These are phyloP conservation scores for Colletotrichum ledebouriae DNA, from an alignment of 2,329 filamentous ascomycete species.

Conservation along the genomic window DNA sequence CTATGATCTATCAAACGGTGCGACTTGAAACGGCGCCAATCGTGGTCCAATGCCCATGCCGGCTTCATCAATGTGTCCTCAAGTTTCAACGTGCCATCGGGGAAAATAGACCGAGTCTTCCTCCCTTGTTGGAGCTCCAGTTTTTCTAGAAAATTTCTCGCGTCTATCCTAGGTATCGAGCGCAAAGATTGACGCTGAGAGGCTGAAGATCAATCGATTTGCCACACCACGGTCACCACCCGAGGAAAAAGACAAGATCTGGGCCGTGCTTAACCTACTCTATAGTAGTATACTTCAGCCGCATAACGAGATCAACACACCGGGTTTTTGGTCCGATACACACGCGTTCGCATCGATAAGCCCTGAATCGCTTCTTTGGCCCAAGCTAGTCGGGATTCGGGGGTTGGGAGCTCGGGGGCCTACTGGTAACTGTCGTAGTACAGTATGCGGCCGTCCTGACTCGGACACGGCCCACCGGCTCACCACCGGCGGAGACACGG, in stretches of 20 bases:
- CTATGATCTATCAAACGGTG: constrained; percentile 11
- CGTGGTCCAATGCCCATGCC: background rate
- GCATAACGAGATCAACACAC: constrained; percentile 16
- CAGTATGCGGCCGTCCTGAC: constrained; percentile 25
- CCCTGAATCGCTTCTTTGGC: constrained; percentile 1
- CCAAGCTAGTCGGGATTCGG: constrained; percentile 15
- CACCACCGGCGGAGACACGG: constrained; percentile 39
- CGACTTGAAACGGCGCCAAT: constrained; percentile 30
- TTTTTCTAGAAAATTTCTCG: constrained; percentile 22
- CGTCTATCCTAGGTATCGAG: background rate
- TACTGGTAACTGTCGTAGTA: background rate
- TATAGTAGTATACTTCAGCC: constrained; percentile 12
- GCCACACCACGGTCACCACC: too few species aligned
- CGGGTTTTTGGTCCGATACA: constrained; percentile 19
- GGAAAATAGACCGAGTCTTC: constrained; percentile 23
- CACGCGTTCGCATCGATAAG: constrained; percentile 14
- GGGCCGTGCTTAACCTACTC: too few species aligned
- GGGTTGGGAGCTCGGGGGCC: constrained; percentile 17
- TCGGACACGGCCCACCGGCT: constrained; percentile 34
- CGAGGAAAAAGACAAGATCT: background rate
- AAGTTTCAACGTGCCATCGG: constrained; percentile 12
- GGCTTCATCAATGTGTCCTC: background rate
- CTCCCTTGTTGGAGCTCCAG: constrained; percentile 13
- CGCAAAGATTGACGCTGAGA: background rate
- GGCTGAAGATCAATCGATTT: constrained; percentile 19